Conservation (phyloP, 2,329 filamentous ascomycete genomes). For the Mariannaea sp. region DNA sequence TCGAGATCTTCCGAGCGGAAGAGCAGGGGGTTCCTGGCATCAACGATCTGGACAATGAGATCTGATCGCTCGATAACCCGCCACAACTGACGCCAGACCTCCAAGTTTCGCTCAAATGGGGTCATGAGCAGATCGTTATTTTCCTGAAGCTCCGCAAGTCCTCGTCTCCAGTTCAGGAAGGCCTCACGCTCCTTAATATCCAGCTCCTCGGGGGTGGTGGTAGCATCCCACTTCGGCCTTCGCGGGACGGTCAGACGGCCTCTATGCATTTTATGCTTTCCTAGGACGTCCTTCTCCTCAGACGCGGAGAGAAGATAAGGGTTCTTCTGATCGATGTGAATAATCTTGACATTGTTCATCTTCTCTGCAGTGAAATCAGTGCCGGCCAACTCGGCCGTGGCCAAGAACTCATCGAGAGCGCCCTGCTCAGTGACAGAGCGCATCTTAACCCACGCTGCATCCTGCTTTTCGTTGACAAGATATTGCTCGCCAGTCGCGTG, state of each 20-base stretch:
- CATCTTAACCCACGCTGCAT: conserved; percentile 99
- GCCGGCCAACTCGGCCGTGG: conserved; percentile 93
- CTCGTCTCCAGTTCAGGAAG: conserved; percentile 86
- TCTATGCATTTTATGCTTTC: conserved; percentile 83
- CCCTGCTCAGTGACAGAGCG: conserved; percentile 97
- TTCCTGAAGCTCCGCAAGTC: conserved; percentile 90
- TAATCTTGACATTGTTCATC: conserved; percentile 98
- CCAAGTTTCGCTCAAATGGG: conserved; percentile 94
- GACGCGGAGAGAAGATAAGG: conserved; percentile 85
- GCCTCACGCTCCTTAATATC: conserved; percentile 79
- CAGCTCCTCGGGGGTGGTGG: conserved; percentile 81
- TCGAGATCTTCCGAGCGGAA: conserved; percentile 96
- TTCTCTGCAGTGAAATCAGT: conserved; percentile 99
- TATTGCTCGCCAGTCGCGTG: conserved; percentile 86
- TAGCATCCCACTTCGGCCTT: conserved; percentile 84
- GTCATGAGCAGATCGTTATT: conserved; percentile 95
- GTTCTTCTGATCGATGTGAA: conserved; percentile 94
- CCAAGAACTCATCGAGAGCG: conserved; percentile 93
- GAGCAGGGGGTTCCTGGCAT: conserved; percentile 90
- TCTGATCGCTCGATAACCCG: conserved; percentile 97
- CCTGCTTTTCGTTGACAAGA: conserved; percentile 85
- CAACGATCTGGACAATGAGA: conserved; percentile 95
- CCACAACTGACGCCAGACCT: conserved; percentile 98
- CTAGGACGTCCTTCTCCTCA: conserved; percentile 78
- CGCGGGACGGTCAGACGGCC: conserved; percentile 84